Evolutionary conservation across 768 basidiomycete species (phyloP), one percentile per base, ranked within the genome.

Genomic region (Neoboletus magnificus): DNA sequence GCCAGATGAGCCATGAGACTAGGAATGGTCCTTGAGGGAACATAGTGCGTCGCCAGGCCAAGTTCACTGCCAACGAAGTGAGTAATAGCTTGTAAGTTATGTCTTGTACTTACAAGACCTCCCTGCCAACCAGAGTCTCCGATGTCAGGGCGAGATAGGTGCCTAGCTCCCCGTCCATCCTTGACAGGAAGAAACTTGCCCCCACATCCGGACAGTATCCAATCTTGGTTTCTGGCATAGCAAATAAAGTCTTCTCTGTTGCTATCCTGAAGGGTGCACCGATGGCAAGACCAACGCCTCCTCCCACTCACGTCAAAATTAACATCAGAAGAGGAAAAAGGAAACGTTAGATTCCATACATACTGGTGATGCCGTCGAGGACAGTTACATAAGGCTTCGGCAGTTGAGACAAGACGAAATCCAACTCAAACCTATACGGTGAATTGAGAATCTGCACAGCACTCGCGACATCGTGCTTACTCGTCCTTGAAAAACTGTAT

Each of bases 211-310:
- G 95, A 60, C 76, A 84, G 67, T 91, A 93, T 42, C 89, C 90
- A 64, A 94, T 93, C 65, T 89, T 90, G 13, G 91, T 93, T 76
- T 99, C 97, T 16, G 97, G 97, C 97, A 98, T 98, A 7, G 93
- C 88, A 69, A 98, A 91, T 1, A 81, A 55, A 0, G 95, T 97
- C 27, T 89, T 89, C 70, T 96, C 93, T 4, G 96, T 98, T 4
- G 95, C 95, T 53, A 99, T 82, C 57, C 97, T 82, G 73, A 98
- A 94, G 0, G 87, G 82, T 4, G 95, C 96, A 54, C 87, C 82
- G 12, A 87, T 83, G 37, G 84, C 78, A 46, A 99, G 83, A 37
- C 97, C 97, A 22, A 89, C 91, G 47, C 97, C 97, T 51, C 97
- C 97, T 44, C 97, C 97, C 88, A 98, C 93, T 97, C 57, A 50